phyloP scores from a whole-genome alignment of 2,329 filamentous ascomycete genomes.

The Fusarium staphyleae region DNA sequence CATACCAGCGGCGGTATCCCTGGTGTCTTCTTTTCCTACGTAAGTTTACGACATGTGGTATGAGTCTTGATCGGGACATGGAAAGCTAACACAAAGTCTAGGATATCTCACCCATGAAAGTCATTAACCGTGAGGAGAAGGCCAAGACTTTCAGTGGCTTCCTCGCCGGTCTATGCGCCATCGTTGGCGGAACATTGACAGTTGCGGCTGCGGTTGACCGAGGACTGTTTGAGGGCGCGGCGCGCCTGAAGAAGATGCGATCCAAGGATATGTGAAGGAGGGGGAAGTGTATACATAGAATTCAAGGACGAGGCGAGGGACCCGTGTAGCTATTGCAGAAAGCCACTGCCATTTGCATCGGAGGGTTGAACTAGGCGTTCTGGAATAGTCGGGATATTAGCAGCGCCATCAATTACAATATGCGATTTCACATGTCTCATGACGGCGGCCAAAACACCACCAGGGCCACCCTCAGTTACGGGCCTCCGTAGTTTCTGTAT shows the following conservation, averaged over 20 bases:
- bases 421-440: constrained; percentile 17
- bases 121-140: constrained; percentile 93
- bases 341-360: constrained; percentile 36
- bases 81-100: constrained; percentile 46
- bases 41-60: constrained; percentile 58
- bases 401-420: constrained; percentile 23
- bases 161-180: constrained; percentile 90
- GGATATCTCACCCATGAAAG: constrained; percentile 99
- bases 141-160: constrained; percentile 91
- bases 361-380: constrained; percentile 40
- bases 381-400: constrained; percentile 36
- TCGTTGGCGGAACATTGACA: constrained; percentile 93
- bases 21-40: constrained; percentile 98
- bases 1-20: constrained; percentile 93
- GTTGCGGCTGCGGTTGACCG: constrained; percentile 94
- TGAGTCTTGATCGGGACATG: background rate
- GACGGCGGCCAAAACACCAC: constrained; percentile 8
- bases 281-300: background rate
- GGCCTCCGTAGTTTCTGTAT: no score
- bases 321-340: constrained; percentile 35
- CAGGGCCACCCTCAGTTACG: no score
- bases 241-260: constrained; percentile 85
- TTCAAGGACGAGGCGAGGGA: constrained; percentile 13
- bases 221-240: constrained; percentile 86
- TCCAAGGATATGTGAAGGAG: constrained; percentile 62